Conservation (phyloP, 331 rosid genomes). For the Quercus lobata region DNA sequence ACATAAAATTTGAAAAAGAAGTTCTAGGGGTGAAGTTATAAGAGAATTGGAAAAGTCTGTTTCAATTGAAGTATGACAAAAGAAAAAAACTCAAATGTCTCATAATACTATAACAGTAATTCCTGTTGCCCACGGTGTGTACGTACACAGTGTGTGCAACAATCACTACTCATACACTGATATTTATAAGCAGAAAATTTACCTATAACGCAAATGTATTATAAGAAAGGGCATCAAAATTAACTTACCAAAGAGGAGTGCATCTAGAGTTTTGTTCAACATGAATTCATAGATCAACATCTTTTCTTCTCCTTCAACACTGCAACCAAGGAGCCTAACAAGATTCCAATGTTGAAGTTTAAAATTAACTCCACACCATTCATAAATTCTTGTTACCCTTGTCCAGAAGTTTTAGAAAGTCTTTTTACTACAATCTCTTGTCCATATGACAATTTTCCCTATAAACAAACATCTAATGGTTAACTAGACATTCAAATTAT, state of each 20-base stretch:
- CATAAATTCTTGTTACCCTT: slow-evolving; percentile 32
- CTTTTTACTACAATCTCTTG: slow-evolving; percentile 16
- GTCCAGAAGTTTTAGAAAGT: slow-evolving; percentile 18
- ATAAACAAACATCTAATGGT: no score
- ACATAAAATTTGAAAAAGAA: neutral
- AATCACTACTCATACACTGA: no score
- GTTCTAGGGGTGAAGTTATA: neutral
- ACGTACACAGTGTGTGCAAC: no score
- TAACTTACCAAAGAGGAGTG: slow-evolving; percentile 24
- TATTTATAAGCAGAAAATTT: neutral
- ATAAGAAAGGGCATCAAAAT: neutral
- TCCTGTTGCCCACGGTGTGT: no score
- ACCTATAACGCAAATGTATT: neutral
- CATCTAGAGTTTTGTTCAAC: slow-evolving; percentile 28
- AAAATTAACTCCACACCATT: slow-evolving; percentile 36
- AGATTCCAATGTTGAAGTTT: slow-evolving; percentile 46
- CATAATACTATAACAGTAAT: neutral
- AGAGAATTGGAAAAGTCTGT: neutral
- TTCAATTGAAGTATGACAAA: neutral
- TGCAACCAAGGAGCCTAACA: slow-evolving; percentile 30
- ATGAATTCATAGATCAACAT: slow-evolving; percentile 21
- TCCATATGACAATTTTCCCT: no score
- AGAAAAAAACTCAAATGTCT: neutral
- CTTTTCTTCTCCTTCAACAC: slow-evolving; percentile 14
- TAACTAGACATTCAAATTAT: no score